Evolutionary conservation across 768 basidiomycete genomes (phyloP), one percentile per base, ranked within the genome.

Genomic region (Saitozyma podzolica): DNA sequence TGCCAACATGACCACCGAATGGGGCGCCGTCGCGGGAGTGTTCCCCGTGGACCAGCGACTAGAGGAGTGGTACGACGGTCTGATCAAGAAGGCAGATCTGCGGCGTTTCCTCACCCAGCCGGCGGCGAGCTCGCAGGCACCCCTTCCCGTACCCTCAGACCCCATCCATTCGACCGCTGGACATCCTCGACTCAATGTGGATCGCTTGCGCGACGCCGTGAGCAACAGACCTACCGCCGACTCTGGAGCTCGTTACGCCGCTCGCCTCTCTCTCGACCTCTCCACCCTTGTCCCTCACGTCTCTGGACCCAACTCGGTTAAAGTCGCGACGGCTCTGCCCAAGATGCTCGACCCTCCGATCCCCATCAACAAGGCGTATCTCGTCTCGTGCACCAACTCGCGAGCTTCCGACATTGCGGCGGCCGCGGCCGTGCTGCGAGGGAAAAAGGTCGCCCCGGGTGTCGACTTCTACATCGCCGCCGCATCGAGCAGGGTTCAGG

Each of bases 1-100:
- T 68, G 84, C 93, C n/a, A 98, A 99, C 80, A 99, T 98, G 96
- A 98, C 96, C 6, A 98, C 96, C 40, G 96, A 99, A 80, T 99
- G 96, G 96, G 96, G 96, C 50, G 96, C 96, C 2, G 85, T 99
- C 2, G 93, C 86, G 8, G 96, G 96, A 40, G 87, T 96, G 8
- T 98, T 99, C 83, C 94, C 95, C 0, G 88, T 91, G 6, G 96
- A 99, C 74, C 83, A 86, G 17, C 87, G 85, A 9, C 84, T 93
- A 17, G 74, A 93, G 42, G 79, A 85, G 37, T 99, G 94, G 94
- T 99, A 98, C 77, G 89, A 91, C 50, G 81, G 82, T 6, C 82
- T 85, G 11, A 79, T 95, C 64, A 83, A 83, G 65, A 90, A 87
- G 79, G 83, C 89, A 48, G 89, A 94, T 74, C 81, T 87, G 40